Conservation (phyloP, 768 basidiomycete genomes). For the Astraeus odoratus region DNA sequence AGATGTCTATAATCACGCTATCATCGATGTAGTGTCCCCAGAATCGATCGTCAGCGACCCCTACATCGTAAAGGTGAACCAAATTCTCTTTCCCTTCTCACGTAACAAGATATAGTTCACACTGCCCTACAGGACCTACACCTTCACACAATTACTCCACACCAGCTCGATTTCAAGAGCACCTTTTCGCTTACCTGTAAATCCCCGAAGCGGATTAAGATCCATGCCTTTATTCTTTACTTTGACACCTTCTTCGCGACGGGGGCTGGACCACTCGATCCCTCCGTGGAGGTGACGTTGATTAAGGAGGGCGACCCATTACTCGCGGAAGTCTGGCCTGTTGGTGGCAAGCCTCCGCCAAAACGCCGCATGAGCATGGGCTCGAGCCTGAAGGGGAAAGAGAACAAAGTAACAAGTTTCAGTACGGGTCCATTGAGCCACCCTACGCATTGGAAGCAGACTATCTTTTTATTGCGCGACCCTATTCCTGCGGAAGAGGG, state of each 20-base stretch:
- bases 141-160: slow-evolving; percentile 52
- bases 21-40: slow-evolving; percentile 71
- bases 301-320: slow-evolving; percentile 51
- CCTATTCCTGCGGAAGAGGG: slow-evolving; percentile 75
- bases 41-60: slow-evolving; percentile 61
- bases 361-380: slow-evolving; percentile 54
- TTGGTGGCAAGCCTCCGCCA: slow-evolving; percentile 58
- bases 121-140: slow-evolving; percentile 57
- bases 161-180: slow-evolving; percentile 75
- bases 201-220: slow-evolving; percentile 51
- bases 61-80: slow-evolving; percentile 56
- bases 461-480: slow-evolving; percentile 76
- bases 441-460: slow-evolving; percentile 97
- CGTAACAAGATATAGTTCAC: neutral
- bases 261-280: slow-evolving; percentile 42
- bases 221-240: slow-evolving; percentile 80
- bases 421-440: slow-evolving; percentile 85
- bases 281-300: slow-evolving; percentile 46
- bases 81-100: neutral
- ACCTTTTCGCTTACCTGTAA: slow-evolving; percentile 69
- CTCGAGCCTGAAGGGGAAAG: slow-evolving; percentile 35
- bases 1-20: slow-evolving; percentile 70
- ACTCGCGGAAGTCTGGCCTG: slow-evolving; percentile 76
- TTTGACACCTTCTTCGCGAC: slow-evolving; percentile 90
- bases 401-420: slow-evolving; percentile 55